Percentiles rank a stretch among this genome's conserved stretches.
These are phyloP conservation scores for Sonneratia alba DNA, from an alignment of 345 rosid genomes.

Conservation along the genomic window DNA sequence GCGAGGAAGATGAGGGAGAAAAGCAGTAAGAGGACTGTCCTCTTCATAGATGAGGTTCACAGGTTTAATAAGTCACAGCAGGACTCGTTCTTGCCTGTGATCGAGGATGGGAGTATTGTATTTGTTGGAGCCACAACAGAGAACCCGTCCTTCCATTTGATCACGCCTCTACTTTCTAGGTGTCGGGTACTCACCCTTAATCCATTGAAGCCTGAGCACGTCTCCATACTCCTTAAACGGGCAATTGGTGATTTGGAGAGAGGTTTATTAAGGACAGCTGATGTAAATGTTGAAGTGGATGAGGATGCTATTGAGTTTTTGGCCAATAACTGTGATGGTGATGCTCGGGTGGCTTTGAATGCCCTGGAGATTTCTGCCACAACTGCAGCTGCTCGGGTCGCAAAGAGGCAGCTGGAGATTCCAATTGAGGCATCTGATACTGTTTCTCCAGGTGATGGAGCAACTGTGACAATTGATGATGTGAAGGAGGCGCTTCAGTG, in stretches of 20 bases:
- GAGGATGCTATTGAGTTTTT: constrained; percentile 45
- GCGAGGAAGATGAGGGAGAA: constrained; percentile 43
- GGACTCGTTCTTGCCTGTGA: constrained; percentile 74
- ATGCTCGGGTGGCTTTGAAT: constrained; percentile 73
- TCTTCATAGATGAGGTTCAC: constrained; percentile 82
- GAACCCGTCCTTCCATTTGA: constrained; percentile 81
- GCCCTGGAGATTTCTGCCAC: constrained; percentile 66
- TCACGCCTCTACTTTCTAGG: constrained; percentile 67
- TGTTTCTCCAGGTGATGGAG: constrained; percentile 5
- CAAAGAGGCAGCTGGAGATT: not conserved
- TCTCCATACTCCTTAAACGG: constrained; percentile 39
- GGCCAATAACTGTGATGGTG: constrained; percentile 64
- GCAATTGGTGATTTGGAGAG: constrained; percentile 34
- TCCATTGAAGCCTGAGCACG: constrained; percentile 50
- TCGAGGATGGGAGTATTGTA: constrained; percentile 77
- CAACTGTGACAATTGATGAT: constrained; percentile 40
- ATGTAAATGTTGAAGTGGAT: constrained; percentile 22
- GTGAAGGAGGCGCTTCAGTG: constrained; percentile 75
- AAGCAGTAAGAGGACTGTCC: constrained; percentile 40
- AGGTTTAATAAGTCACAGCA: constrained; percentile 78
- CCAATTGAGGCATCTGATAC: not conserved
- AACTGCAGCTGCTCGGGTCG: constrained; percentile 34
- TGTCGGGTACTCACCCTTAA: constrained; percentile 56
- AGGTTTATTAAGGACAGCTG: constrained; percentile 33
- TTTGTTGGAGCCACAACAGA: constrained; percentile 84